Base-by-base conservation (phyloP, 306 rosid species). In the Lotus japonicus region DNA sequence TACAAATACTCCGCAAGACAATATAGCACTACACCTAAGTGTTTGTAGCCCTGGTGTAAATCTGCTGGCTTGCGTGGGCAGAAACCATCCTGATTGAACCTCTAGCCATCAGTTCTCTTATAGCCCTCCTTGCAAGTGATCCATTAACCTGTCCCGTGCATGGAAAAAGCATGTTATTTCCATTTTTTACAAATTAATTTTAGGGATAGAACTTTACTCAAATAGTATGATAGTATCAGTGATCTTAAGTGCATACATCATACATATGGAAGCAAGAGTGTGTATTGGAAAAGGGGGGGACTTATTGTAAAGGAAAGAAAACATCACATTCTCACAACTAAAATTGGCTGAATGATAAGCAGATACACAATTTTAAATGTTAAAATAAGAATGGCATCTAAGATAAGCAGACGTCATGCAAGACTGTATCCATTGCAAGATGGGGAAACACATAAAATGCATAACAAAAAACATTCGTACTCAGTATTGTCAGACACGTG, bases 21-120 rank as follows among this genome's bases (percentile, higher is more conserved):
- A 3, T 13, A 42, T 6, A 2, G 54, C 7, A 9, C 16, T 9
- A 45, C 64, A 66, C 52, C 54, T 87, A 87, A 52, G 92, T 84
- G 83, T 87, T 87, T 18, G 92, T 80, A 3, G 92, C 89, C 74
- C 92, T 77, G 5, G 92, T 80, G 86, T 84, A 82, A 38, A 82
- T 87, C 86, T 87, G 86, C 86, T 84, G 92, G 65, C 89, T 84
- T 31, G 89, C 23, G 38, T 87, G 89, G 4, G 81, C 51, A 43
- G 87, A 82, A 16, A 87, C 86, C 88, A 87, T 52, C 82, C 88
- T 73, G 77, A 87, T 87, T 46, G 64, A 64, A 17, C 92, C 92
- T 68, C 80, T 73, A 1, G 89, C 88, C 89, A 87, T 82, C 83
- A 87, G 76, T 9, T 87, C 89, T 44, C 71, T 87, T 0, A 87